These are phyloP conservation scores for Diaporthe citri DNA, from an alignment of 2,329 filamentous ascomycete species.

Conservation along the genomic window DNA sequence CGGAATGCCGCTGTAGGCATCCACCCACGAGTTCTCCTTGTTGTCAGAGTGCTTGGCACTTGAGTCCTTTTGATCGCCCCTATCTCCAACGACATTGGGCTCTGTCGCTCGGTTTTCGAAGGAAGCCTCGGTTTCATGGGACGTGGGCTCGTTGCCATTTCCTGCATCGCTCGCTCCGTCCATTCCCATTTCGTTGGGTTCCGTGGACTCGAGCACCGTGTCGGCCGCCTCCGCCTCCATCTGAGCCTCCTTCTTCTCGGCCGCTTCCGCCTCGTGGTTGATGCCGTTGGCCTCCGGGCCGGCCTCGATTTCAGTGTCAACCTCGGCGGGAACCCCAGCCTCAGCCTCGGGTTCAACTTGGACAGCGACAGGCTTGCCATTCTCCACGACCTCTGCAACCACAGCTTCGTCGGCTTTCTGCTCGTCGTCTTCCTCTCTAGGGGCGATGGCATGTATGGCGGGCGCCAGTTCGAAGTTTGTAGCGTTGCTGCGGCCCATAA, in stretches of 20 bases:
- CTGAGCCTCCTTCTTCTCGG: not conserved
- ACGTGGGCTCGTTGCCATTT: slow-evolving; percentile 35
- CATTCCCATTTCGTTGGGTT: slow-evolving; percentile 50
- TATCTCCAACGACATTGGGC: not conserved
- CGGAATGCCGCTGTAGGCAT: slow-evolving; percentile 70
- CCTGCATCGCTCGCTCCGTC: slow-evolving; percentile 22
- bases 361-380: slow-evolving; percentile 49
- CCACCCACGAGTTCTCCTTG: slow-evolving; percentile 54
- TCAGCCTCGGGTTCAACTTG: slow-evolving; percentile 42
- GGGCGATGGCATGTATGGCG: slow-evolving; percentile 86
- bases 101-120: not conserved
- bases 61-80: slow-evolving; percentile 28
- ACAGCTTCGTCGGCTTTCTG: slow-evolving; percentile 51
- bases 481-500: slow-evolving; percentile 90
- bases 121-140: not conserved
- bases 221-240: slow-evolving; percentile 41
- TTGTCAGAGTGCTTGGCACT: slow-evolving; percentile 46
- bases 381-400: slow-evolving; percentile 47
- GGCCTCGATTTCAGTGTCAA: not conserved
- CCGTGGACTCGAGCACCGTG: slow-evolving; percentile 54
- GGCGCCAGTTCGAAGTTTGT: slow-evolving; percentile 87
- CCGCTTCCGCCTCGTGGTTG: not conserved
- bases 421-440: slow-evolving; percentile 79
- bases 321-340: not conserved
- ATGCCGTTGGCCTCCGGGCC: not conserved